A percentile compares a stretch with the other conserved stretches of the same genome.
phyloP scores from a whole-genome alignment of 345 rosid species.

The Carallia pectinifolia region DNA sequence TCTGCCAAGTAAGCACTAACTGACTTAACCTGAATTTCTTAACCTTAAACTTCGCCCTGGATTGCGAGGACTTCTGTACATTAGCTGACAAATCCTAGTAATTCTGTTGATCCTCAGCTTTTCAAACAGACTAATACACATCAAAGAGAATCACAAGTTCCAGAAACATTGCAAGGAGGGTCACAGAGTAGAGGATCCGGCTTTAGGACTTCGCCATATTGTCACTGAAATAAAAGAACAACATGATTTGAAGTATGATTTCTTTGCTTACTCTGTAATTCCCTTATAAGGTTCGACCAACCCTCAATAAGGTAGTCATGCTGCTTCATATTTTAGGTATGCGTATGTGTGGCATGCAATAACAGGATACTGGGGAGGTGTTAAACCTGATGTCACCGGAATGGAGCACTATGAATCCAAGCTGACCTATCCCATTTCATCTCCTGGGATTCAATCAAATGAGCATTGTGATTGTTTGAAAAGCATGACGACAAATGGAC shows the following conservation, averaged over 20 bases:
- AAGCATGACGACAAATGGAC: conserved; percentile 53
- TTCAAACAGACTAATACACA: conserved; percentile 53
- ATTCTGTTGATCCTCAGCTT: conserved; percentile 40
- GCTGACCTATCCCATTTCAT: conserved; percentile 48
- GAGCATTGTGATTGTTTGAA: conserved; percentile 49
- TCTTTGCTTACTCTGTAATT: background rate
- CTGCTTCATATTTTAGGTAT: conserved; percentile 23
- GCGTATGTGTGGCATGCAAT: conserved; percentile 68
- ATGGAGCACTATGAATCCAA: conserved; percentile 60
- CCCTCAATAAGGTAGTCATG: background rate
- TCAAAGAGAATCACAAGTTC: conserved; percentile 66
- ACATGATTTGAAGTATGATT: conserved; percentile 50
- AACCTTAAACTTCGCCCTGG: background rate
- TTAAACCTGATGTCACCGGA: conserved; percentile 40
- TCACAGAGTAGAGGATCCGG: conserved; percentile 51
- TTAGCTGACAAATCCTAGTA: background rate
- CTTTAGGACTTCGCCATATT: conserved; percentile 53
- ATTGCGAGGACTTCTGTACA: background rate
- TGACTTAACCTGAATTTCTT: background rate
- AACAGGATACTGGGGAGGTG: conserved; percentile 79
- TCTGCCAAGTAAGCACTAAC: conserved; percentile 52
- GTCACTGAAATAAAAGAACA: conserved; percentile 53
- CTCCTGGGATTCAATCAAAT: conserved; percentile 61
- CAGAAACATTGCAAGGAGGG: conserved; percentile 63
- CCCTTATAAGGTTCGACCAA: background rate